phyloP scores from a whole-genome alignment of 352 stramenopile species.

The Pythium rhizo-oryzae region DNA sequence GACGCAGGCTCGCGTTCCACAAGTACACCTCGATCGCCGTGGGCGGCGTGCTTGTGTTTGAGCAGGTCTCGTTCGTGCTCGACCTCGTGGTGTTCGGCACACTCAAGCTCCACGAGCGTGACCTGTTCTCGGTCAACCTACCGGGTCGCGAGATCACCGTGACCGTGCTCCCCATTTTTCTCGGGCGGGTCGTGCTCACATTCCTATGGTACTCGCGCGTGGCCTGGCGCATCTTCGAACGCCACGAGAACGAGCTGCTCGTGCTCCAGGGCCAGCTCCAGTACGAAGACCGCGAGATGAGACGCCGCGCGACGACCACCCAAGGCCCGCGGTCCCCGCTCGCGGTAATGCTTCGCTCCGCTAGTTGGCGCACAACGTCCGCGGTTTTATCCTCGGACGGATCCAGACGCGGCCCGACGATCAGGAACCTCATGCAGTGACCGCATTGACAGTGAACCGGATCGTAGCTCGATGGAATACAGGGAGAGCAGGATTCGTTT shows the following conservation, averaged over 20 bases:
- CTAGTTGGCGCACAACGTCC: background rate
- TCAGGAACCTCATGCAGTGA: background rate
- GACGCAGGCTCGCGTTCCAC: slow-evolving; percentile 2
- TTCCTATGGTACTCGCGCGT: slow-evolving; percentile 5
- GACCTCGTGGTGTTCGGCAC: slow-evolving; percentile 1
- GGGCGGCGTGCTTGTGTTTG: background rate
- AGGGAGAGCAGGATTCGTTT: background rate
- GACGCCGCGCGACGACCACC: background rate
- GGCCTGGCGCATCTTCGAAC: slow-evolving; percentile 5
- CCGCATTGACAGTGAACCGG: no score
- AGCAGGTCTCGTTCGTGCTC: background rate
- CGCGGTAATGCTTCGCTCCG: background rate
- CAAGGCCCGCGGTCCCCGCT: background rate
- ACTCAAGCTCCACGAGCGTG: background rate
- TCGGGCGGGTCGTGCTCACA: background rate
- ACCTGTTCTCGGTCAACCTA: background rate
- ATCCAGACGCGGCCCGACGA: background rate
- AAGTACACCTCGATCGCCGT: background rate
- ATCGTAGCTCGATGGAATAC: background rate
- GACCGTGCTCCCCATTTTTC: background rate
- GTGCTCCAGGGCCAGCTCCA: slow-evolving; percentile 18
- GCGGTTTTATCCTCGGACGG: background rate
- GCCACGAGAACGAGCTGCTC: slow-evolving; percentile 16
- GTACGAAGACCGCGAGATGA: slow-evolving; percentile 1
- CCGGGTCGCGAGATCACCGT: background rate